A percentile compares a stretch with the other conserved stretches of the same genome.
Conservation (phyloP, 129 eudicot species). For the Artemisia annua region DNA sequence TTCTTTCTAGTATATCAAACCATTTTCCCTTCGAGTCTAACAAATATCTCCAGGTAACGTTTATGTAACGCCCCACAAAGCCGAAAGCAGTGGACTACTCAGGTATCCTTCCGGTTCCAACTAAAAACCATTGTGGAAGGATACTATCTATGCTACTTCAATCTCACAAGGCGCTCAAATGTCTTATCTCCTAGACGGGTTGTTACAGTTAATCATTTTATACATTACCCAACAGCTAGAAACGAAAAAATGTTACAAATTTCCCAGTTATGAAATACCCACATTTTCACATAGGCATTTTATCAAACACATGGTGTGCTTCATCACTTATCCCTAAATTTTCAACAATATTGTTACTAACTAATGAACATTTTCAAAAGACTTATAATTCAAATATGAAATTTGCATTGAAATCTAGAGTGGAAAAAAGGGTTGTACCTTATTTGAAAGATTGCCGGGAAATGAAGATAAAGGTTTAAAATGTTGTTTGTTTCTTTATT, state of each 20-base stretch:
- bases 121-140: no score
- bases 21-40: no score
- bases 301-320: slow-evolving; percentile 32
- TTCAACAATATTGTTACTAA: neutral
- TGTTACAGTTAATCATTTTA: no score
- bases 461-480: slow-evolving; percentile 1
- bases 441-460: slow-evolving; percentile 2
- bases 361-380: neutral
- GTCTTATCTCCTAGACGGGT: no score
- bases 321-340: slow-evolving; percentile 4
- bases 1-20: no score
- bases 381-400: neutral
- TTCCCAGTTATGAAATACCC: slow-evolving; percentile 4
- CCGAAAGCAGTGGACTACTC: no score
- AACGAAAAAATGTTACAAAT: neutral
- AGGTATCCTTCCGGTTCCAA: no score
- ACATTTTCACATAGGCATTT: slow-evolving; percentile 16
- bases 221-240: neutral
- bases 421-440: slow-evolving; percentile 13
- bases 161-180: no score
- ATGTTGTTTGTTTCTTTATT: neutral
- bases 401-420: neutral
- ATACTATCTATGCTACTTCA: no score
- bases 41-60: no score
- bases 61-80: no score